These are phyloP conservation scores for Plantago major DNA, from an alignment of 257 asterid genomes.

Conservation along the genomic window DNA sequence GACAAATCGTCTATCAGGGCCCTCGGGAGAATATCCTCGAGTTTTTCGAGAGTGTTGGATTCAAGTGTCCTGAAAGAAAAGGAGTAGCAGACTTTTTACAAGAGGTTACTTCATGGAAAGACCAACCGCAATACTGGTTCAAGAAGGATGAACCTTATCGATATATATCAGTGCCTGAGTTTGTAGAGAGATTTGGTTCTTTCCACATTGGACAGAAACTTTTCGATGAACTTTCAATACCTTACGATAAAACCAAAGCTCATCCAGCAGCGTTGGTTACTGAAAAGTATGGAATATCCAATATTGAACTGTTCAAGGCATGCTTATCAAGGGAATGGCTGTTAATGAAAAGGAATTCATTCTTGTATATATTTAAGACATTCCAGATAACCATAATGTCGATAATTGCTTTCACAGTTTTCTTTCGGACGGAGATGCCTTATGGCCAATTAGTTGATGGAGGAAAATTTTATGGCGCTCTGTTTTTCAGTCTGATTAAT, in stretches of 20 bases:
- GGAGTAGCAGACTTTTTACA: slow-evolving; percentile 94
- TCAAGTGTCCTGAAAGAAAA: slow-evolving; percentile 89
- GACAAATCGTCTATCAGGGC: slow-evolving; percentile 77
- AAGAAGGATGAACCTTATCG: slow-evolving; percentile 58
- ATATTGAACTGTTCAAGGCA: slow-evolving; percentile 70
- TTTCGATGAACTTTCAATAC: slow-evolving; percentile 61
- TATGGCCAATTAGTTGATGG: slow-evolving; percentile 66
- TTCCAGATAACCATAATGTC: slow-evolving; percentile 92
- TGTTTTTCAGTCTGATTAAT: slow-evolving; percentile 73
- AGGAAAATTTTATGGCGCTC: slow-evolving; percentile 72
- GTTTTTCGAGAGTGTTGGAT: slow-evolving; percentile 80
- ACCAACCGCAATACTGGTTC: slow-evolving; percentile 91
- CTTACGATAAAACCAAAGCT: slow-evolving; percentile 55
- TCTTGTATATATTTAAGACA: slow-evolving; percentile 79
- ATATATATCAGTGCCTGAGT: slow-evolving; percentile 58
- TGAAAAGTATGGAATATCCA: slow-evolving; percentile 77
- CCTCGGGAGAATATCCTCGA: slow-evolving; percentile 80
- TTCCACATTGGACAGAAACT: slow-evolving; percentile 68
- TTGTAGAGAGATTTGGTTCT: slow-evolving; percentile 55
- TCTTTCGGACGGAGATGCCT: slow-evolving; percentile 83
- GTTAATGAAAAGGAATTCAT: slow-evolving; percentile 73
- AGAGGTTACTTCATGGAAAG: slow-evolving; percentile 87
- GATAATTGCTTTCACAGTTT: slow-evolving; percentile 74
- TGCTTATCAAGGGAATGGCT: slow-evolving; percentile 86
- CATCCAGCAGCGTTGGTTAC: slow-evolving; percentile 98